Percentiles rank a stretch among this genome's conserved stretches.
Evolutionary conservation across 495 filamentous ascomycete genomes (phyloP).

Genomic region (Immersiella caudata): DNA sequence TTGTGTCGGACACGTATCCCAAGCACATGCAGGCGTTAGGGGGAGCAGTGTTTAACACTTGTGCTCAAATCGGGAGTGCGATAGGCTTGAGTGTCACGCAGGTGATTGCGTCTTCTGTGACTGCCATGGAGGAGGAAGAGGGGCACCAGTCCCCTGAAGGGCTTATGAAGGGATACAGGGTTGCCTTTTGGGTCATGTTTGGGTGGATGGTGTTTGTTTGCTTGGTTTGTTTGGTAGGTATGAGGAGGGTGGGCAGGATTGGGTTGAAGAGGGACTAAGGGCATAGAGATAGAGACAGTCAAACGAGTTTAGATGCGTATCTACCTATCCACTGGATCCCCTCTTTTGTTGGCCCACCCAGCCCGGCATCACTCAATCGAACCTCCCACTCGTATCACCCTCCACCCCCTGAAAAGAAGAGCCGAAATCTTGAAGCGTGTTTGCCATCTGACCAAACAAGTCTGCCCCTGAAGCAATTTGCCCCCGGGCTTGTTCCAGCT

Average conservation of each 20-base stretch:
- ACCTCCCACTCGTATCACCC: too few species aligned
- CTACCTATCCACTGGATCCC: too few species aligned
- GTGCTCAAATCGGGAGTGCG: slow-evolving; percentile 61
- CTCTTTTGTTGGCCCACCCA: too few species aligned
- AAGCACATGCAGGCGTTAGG: slow-evolving; percentile 60
- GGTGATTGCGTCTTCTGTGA: slow-evolving; percentile 58
- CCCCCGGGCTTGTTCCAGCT: too few species aligned
- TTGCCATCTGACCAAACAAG: too few species aligned
- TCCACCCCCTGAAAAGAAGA: too few species aligned
- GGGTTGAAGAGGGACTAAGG: slow-evolving; percentile 56
- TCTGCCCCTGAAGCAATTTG: too few species aligned
- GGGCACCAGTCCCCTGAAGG: slow-evolving; percentile 36
- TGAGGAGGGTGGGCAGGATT: slow-evolving; percentile 57
- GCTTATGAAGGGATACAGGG: slow-evolving; percentile 60
- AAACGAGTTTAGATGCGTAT: too few species aligned
- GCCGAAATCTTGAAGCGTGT: too few species aligned
- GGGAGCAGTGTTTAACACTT: slow-evolving; percentile 64
- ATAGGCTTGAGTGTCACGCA: slow-evolving; percentile 62
- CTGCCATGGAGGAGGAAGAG: slow-evolving; percentile 37
- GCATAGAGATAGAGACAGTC: too few species aligned
- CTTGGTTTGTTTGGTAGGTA: slow-evolving; percentile 48
- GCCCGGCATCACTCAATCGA: too few species aligned
- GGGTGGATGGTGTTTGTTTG: slow-evolving; percentile 48
- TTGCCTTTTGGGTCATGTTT: slow-evolving; percentile 64
- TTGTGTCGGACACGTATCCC: slow-evolving; percentile 61